Conservation (phyloP, 257 asterid genomes). For the Plantago major region DNA sequence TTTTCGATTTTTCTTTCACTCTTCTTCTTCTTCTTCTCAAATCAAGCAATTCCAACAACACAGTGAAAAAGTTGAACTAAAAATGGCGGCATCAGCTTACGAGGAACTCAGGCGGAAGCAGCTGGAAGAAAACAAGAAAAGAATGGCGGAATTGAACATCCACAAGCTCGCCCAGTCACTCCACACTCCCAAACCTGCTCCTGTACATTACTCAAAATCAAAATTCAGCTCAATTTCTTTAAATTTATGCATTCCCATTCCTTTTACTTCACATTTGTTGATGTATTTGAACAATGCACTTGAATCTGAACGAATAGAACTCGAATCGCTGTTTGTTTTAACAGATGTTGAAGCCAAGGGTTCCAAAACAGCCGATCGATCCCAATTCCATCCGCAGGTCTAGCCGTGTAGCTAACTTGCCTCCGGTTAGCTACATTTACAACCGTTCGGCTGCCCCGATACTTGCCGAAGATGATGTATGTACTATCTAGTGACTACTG, state of each 20-base stretch:
- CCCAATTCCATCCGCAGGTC: conserved; percentile 47
- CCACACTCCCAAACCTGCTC: conserved; percentile 46
- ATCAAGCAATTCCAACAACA: neutral
- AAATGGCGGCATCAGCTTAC: conserved; percentile 54
- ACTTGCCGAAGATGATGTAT: too few relatives aligned
- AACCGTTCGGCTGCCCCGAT: too few relatives aligned
- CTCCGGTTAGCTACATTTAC: conserved; percentile 55
- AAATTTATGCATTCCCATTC: too few relatives aligned
- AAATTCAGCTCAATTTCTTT: too few relatives aligned
- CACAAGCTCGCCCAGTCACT: conserved; percentile 49
- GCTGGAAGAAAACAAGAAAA: conserved; percentile 64
- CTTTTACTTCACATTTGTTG: too few relatives aligned
- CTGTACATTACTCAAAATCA: too few relatives aligned
- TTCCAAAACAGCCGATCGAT: conserved; percentile 40
- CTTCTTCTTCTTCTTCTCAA: neutral
- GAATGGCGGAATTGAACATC: conserved; percentile 63
- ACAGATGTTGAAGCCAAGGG: conserved; percentile 48
- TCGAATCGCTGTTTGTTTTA: neutral
- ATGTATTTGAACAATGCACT: too few relatives aligned
- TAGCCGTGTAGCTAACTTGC: conserved; percentile 53
- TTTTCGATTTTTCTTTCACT: too few relatives aligned
- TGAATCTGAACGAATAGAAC: too few relatives aligned
- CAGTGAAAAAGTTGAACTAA: neutral
- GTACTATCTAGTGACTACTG: too few relatives aligned
- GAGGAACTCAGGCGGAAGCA: conserved; percentile 50